A percentile compares a stretch with the other conserved stretches of the same genome.
Evolutionary conservation across 1,139 yeast genomes (phyloP).

Genomic region (Suhomyces kunorum): DNA sequence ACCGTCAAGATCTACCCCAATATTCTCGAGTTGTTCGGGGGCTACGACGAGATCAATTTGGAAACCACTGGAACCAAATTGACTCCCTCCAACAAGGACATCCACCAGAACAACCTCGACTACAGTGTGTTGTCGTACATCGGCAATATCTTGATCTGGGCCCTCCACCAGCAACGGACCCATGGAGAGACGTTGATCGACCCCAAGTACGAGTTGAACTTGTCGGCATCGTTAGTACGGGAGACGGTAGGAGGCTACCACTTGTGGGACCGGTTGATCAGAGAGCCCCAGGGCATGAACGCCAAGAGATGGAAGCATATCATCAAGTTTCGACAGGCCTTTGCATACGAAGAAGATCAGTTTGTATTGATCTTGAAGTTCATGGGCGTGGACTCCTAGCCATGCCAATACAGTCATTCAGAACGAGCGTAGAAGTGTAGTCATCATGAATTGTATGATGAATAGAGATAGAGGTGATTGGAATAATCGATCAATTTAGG

Average conservation of each 20-base stretch:
- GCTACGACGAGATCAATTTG: slow-evolving; percentile 38
- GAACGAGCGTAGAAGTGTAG: too few species aligned
- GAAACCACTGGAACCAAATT: slow-evolving; percentile 37
- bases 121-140: slow-evolving; percentile 42
- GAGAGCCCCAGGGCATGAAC: slow-evolving; percentile 38
- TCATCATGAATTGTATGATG: too few species aligned
- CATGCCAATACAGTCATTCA: too few species aligned
- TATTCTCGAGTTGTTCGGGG: slow-evolving; percentile 33
- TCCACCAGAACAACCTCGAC: slow-evolving; percentile 42
- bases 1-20: slow-evolving; percentile 30
- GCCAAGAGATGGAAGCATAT: slow-evolving; percentile 51
- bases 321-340: slow-evolving; percentile 40
- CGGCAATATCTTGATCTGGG: slow-evolving; percentile 48
- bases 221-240: slow-evolving; percentile 24
- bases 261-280: slow-evolving; percentile 46
- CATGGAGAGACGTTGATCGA: slow-evolving; percentile 21
- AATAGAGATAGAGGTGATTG: too few species aligned
- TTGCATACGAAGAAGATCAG: slow-evolving; percentile 46
- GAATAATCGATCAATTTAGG: too few species aligned
- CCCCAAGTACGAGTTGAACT: slow-evolving; percentile 24
- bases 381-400: slow-evolving; percentile 28
- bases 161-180: slow-evolving; percentile 29
- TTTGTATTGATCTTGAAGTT: slow-evolving; percentile 43
- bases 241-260: slow-evolving; percentile 44
- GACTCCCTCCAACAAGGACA: slow-evolving; percentile 38